phyloP scores from a whole-genome alignment of 805 yeast genomes.

The Wickerhamiella vanderwaltii region DNA sequence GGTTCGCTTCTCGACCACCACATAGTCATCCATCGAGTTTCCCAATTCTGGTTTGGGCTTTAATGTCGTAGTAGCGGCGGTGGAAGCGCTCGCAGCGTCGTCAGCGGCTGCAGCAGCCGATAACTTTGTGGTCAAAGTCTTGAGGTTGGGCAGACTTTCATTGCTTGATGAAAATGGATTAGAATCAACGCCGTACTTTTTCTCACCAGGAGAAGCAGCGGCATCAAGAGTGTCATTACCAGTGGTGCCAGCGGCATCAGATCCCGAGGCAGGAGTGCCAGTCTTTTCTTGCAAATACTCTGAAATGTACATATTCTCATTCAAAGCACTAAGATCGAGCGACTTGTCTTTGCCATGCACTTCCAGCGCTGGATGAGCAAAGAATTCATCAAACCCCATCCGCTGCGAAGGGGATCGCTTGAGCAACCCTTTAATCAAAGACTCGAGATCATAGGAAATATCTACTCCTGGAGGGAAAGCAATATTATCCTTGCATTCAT shows the following conservation, averaged over 20 bases:
- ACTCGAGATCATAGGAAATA: constrained; percentile 49
- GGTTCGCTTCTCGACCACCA: constrained; percentile 85
- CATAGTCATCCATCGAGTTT: constrained; percentile 45
- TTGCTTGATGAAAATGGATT: constrained; percentile 6
- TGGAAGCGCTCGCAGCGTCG: no score
- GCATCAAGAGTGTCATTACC: background rate
- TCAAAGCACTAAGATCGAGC: constrained; percentile 49
- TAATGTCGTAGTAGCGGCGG: background rate
- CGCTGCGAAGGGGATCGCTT: constrained; percentile 79
- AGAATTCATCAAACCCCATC: constrained; percentile 80
- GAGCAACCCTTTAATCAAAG: constrained; percentile 61
- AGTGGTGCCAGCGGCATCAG: background rate
- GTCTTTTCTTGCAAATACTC: constrained; percentile 42
- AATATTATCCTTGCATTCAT: constrained; percentile 65
- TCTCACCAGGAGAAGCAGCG: background rate
- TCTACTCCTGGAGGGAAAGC: constrained; percentile 62
- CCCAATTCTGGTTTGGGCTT: constrained; percentile 7
- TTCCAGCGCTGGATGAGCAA: constrained; percentile 40
- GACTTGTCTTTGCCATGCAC: constrained; percentile 40
- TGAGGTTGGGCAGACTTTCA: constrained; percentile 1
- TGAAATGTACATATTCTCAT: constrained; percentile 71
- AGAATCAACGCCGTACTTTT: constrained; percentile 1
- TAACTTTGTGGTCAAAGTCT: constrained; percentile 1
- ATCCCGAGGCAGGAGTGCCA: background rate
- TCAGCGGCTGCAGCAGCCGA: no score